phyloP scores from a whole-genome alignment of 2,329 filamentous ascomycete genomes.

The Teratosphaeria destructans region DNA sequence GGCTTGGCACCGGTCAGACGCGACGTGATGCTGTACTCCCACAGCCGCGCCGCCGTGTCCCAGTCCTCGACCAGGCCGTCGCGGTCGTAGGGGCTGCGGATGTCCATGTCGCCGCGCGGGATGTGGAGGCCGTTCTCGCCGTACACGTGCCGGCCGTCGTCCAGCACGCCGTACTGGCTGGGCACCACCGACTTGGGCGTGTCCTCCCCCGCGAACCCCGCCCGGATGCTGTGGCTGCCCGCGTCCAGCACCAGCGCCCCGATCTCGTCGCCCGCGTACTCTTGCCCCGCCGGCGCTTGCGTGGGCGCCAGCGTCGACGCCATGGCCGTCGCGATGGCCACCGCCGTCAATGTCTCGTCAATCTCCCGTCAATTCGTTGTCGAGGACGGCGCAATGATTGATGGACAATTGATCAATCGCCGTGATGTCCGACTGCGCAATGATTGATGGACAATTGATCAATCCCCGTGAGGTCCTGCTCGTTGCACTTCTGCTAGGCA shows the following conservation, averaged over 20 bases:
- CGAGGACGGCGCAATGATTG: too few species aligned
- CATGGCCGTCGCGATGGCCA: conserved; percentile 5
- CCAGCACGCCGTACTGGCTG: conserved; percentile 66
- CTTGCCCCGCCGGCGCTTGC: conserved; percentile 29
- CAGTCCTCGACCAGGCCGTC: conserved; percentile 93
- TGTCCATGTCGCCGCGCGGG: conserved; percentile 64
- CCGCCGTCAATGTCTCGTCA: too few species aligned
- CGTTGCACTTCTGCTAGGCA: too few species aligned
- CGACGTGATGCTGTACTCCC: conserved; percentile 87
- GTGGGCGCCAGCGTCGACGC: conserved; percentile 18
- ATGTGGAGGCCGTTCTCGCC: conserved; percentile 84
- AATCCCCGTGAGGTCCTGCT: too few species aligned
- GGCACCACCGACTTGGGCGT: conserved; percentile 88
- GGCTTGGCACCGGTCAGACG: conserved; percentile 70
- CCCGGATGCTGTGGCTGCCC: conserved; percentile 81
- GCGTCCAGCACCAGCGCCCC: conserved; percentile 94
- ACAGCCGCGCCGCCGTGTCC: conserved; percentile 80
- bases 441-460: too few species aligned
- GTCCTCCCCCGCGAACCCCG: conserved; percentile 95
- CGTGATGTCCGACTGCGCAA: too few species aligned
- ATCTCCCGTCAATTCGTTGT: too few species aligned
- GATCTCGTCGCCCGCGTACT: conserved; percentile 67
- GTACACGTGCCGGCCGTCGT: conserved; percentile 53
- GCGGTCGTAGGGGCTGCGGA: conserved; percentile 82
- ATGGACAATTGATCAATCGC: too few species aligned